Evolutionary conservation across 1,139 yeast species (phyloP).

Genomic region (Blastobotrys aristatus): DNA sequence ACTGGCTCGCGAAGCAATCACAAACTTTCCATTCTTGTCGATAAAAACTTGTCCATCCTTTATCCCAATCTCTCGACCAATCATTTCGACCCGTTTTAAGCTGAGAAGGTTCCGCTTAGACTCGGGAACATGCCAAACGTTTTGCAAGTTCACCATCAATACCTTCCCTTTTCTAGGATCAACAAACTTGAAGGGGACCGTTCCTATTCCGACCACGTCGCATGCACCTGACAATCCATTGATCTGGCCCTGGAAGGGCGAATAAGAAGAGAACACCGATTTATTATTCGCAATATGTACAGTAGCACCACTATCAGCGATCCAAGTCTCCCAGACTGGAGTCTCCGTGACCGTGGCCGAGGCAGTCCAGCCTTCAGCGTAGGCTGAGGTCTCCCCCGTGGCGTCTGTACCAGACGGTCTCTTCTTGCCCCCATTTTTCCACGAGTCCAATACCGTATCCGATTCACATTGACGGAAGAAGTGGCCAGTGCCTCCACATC

Average conservation of each 20-base stretch:
- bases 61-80: too few relatives aligned
- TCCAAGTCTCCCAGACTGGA: neutral
- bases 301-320: neutral
- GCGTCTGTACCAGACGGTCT: neutral
- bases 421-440: neutral
- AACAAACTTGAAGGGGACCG: too few relatives aligned
- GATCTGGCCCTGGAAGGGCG: neutral
- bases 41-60: too few relatives aligned
- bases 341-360: neutral
- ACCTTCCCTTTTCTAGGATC: too few relatives aligned
- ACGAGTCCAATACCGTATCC: neutral
- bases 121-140: too few relatives aligned
- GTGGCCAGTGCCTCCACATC: neutral
- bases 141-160: too few relatives aligned
- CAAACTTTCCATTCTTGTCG: too few relatives aligned
- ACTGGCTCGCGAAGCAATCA: too few relatives aligned
- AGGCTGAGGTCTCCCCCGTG: neutral
- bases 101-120: too few relatives aligned
- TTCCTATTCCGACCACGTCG: neutral
- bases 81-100: too few relatives aligned
- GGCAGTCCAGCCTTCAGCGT: neutral
- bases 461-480: neutral
- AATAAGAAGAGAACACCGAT: neutral
- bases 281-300: neutral
- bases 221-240: neutral